phyloP scores from a whole-genome alignment of 768 basidiomycete genomes.

The Boletus sensibilis region DNA sequence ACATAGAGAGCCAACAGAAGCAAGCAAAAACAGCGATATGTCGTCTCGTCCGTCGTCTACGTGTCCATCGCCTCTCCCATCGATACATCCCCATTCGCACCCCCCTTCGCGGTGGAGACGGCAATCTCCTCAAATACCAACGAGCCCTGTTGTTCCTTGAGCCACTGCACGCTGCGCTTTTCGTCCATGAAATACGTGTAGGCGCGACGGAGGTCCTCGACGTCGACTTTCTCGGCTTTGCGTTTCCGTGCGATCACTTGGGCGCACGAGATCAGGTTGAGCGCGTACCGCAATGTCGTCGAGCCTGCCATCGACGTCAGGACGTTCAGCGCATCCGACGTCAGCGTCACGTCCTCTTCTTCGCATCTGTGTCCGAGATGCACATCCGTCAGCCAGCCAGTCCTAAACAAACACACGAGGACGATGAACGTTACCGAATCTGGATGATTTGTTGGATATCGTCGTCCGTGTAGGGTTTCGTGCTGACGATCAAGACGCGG shows the following conservation, averaged over 20 bases:
- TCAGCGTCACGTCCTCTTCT: constrained; percentile 91
- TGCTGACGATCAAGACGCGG: constrained; percentile 93
- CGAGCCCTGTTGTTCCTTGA: constrained; percentile 78
- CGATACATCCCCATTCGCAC: constrained; percentile 30
- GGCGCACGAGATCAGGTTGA: constrained; percentile 93
- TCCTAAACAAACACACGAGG: not conserved
- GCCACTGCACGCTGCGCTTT: constrained; percentile 87
- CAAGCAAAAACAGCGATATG: no score
- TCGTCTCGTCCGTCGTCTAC: constrained; percentile 2
- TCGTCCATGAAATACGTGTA: constrained; percentile 94
- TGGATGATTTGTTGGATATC: constrained; percentile 91
- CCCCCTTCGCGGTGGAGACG: constrained; percentile 23
- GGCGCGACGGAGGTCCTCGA: constrained; percentile 79
- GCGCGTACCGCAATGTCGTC: constrained; percentile 89
- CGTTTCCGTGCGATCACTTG: constrained; percentile 83
- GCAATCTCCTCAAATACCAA: constrained; percentile 74
- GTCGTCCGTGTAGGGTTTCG: constrained; percentile 76
- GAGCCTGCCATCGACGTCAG: constrained; percentile 85
- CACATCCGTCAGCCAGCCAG: constrained; percentile 5
- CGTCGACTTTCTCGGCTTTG: constrained; percentile 76
- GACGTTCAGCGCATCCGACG: constrained; percentile 69
- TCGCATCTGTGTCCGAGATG: constrained; percentile 55
- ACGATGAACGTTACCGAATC: constrained; percentile 58
- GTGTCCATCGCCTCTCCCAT: constrained; percentile 38
- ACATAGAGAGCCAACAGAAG: not conserved